Conservation (phyloP, 2,329 filamentous ascomycete species). For the Ophiostoma himal-ulmi region DNA sequence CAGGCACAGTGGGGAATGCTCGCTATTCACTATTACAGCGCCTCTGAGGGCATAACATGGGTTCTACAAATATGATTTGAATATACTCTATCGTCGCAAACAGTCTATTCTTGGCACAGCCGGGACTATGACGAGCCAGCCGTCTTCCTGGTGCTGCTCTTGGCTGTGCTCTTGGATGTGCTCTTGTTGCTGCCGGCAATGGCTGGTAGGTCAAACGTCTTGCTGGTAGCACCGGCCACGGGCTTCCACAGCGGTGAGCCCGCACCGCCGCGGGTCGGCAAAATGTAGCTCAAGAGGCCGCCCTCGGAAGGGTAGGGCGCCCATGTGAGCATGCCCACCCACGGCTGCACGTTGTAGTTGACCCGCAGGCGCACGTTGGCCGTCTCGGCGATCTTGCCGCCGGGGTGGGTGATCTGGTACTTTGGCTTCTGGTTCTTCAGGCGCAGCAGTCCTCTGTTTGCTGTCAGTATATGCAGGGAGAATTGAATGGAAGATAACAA, state of each 20-base stretch:
- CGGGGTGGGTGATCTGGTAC: slow-evolving; percentile 92
- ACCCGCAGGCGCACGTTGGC: slow-evolving; percentile 71
- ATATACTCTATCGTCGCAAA: neutral
- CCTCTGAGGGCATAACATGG: no score
- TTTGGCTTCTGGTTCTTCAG: slow-evolving; percentile 85
- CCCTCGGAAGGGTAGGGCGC: slow-evolving; percentile 42
- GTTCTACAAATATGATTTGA: neutral
- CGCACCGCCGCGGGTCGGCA: slow-evolving; percentile 18
- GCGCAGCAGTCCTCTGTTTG: slow-evolving; percentile 60
- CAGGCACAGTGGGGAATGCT: neutral
- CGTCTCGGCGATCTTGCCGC: slow-evolving; percentile 67
- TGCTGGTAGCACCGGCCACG: slow-evolving; percentile 58
- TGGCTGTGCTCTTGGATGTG: slow-evolving; percentile 11
- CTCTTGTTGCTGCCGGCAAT: slow-evolving; percentile 32
- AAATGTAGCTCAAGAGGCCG: slow-evolving; percentile 18
- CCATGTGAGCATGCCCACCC: slow-evolving; percentile 88
- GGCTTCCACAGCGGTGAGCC: slow-evolving; percentile 50
- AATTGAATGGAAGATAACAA: neutral
- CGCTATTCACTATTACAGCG: neutral
- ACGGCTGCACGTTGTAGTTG: slow-evolving; percentile 96
- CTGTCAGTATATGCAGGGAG: neutral
- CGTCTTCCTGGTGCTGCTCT: slow-evolving; percentile 11
- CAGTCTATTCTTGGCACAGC: neutral
- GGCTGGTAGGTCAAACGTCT: slow-evolving; percentile 58
- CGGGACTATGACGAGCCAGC: neutral